phyloP scores from a whole-genome alignment of 306 rosid species.

The Trifolium subterraneum region DNA sequence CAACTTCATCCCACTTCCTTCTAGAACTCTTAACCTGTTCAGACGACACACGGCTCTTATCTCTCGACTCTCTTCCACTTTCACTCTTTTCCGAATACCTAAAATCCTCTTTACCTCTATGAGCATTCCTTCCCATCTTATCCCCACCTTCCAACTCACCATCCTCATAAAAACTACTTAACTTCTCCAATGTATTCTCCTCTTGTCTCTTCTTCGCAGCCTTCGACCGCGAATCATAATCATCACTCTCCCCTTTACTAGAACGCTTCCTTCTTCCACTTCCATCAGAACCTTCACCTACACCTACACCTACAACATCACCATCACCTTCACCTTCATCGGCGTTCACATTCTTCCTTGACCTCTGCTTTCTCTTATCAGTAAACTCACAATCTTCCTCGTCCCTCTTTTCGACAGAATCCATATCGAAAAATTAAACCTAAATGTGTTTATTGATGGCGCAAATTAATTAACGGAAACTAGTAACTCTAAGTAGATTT shows the following conservation, averaged over 20 bases:
- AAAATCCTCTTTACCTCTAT: slow-evolving; percentile 50
- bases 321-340: slow-evolving; percentile 49
- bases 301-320: not conserved
- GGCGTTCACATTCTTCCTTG: slow-evolving; percentile 65
- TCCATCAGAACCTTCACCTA: slow-evolving; percentile 61
- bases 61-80: slow-evolving; percentile 51
- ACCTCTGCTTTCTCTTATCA: slow-evolving; percentile 85
- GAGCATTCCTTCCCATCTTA: slow-evolving; percentile 52
- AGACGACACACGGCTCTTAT: slow-evolving; percentile 75
- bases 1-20: slow-evolving; percentile 95
- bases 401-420: slow-evolving; percentile 55
- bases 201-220: slow-evolving; percentile 83
- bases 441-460: slow-evolving; percentile 12
- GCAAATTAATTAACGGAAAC: slow-evolving; percentile 27
- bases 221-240: slow-evolving; percentile 71
- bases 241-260: slow-evolving; percentile 65
- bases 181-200: slow-evolving; percentile 88
- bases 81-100: slow-evolving; percentile 69
- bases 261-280: slow-evolving; percentile 67
- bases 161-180: slow-evolving; percentile 94
- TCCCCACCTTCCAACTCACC: slow-evolving; percentile 84
- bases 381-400: slow-evolving; percentile 77
- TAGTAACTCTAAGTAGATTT: slow-evolving; percentile 11
- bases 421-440: slow-evolving; percentile 30
- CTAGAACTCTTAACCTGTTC: slow-evolving; percentile 74